Evolutionary conservation across 768 basidiomycete genomes (phyloP), one percentile per base, ranked within the genome.

Genomic region (Leucosporidium scottii): DNA sequence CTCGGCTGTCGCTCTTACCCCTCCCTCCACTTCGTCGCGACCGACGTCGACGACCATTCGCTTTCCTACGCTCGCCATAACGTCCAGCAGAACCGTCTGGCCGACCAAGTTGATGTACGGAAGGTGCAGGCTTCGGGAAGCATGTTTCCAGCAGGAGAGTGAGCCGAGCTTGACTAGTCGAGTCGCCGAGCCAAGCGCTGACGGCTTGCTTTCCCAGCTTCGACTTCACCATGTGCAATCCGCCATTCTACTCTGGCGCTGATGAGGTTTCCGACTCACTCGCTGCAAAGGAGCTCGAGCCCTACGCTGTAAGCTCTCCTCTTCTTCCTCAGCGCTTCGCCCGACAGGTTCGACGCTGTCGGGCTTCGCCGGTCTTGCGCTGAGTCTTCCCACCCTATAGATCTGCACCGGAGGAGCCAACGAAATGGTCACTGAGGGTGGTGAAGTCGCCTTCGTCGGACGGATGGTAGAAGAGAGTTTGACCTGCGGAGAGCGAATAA

Each of bases 151-250:
- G 81, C 81, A 5, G 74, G 83, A 1, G 44, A 74, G 13, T 56
- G 71, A 7, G 66, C 59, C 4, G n/a, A 56, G 17, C 6, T 21
- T 4, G 0, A 13, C 31, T 30, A 20, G 0, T 23, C 31, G 13
- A n/a, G 0, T 5, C 2, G 9, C 1, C 4, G 21, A 21, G 1
- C 6, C 23, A 47, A 21, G 55, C 17, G 0, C 63, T 57, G 27
- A 50, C 51, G 13, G 36, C 7, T 31, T 7, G 17, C 15, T 17
- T 7, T 20, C n/a, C 20, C 61, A 85, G 84, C 5, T 85, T 86
- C 74, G 84, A 88, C 65, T 91, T 94, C 71, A 85, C 86, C 0
- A 91, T 98, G 86, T 97, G 93, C 79, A 99, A 98, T 77, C 94
- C 94, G 0, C 94, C 94, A 0, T 99, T 99, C 78, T 98, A 96